Base-by-base conservation (phyloP, 805 yeast species). In the Huiozyma naganishii region DNA sequence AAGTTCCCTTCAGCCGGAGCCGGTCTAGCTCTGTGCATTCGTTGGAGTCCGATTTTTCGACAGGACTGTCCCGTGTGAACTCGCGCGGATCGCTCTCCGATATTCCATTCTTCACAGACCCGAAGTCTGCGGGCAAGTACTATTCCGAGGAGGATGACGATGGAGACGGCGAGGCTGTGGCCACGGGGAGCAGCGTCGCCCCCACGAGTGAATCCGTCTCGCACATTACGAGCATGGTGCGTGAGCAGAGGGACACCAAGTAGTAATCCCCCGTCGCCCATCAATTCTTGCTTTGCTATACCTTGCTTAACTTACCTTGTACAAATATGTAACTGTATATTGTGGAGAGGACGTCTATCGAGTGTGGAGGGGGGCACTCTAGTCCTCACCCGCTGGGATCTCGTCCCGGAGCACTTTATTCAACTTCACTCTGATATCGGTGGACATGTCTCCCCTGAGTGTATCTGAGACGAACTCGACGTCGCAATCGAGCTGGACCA, bases 371-470 rank as follows among this genome's bases (percentile, higher is more conserved):
- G 6, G 6, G 29, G 28, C 27, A 40, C 6, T 8, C 54, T 62
- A 82, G 50, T 89, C 96, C 62, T 92, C 97, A 27, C 97, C 98
- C 6, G 95, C 94, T 10, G 98, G 98, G 38, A 92, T 82, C 66
- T 92, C 98, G 59, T 92, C 98, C 57, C 83, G 87, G 52, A 90
- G 67, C 2, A 87, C 74, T 53, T 73, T 80, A 40, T 79, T 68
- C 50, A 92, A 68, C 53, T 78, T 79, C 39, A 92, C 75, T 48
- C 82, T 73, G 43, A 92, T 66, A 57, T 88, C 97, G 0, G 97
- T 90, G 28, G 66, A 67, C 9, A 79, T 80, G 52, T 87, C 90
- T 0, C 97, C 97, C 49, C 88, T 74, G 40, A 92, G 68, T 2
- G 73, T 77, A 58, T 92, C 98, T 51, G 80, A 76, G 2, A 86